Evolutionary conservation across 2,329 filamentous ascomycete genomes (phyloP), one percentile per base, ranked within the genome.

Genomic region (Sphaceloma murrayae): DNA sequence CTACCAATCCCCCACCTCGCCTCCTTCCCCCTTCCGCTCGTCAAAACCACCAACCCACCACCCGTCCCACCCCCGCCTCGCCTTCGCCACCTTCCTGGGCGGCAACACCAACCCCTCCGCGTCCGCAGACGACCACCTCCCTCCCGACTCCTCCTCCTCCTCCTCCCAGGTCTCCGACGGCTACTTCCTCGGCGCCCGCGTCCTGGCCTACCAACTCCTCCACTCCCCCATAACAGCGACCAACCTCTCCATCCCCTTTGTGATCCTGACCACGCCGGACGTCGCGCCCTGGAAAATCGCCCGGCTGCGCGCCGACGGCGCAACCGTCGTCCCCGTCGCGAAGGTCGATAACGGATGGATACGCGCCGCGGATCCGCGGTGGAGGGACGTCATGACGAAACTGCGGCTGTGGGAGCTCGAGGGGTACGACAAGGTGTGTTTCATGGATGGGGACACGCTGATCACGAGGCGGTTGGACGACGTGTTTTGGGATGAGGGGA

Each of bases 71-170:
- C 24, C 18, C 5, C 42, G 47, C 18, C 52, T 60, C 39, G 62
- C 62, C 46, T 65, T 58, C 48, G 62, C 61, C 3, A 63, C 62
- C 14, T 63, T 64, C 50, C 57, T 65, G 14, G 56, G 55, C 19
- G 58, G 47, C 33, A 57, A 52, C 36, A 17, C 48, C 34, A 47
- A 53, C 26, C 50, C 54, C 34, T 48, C 49, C 34, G 53, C 52
- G 14, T 49, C 44, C 9, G 48, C 50, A 26, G n/a, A 11, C 19
- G 45, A 48, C 11, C 46, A 52, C 24, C 50, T 54, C 30, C 48
- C 48, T 29, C 52, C 51, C 13, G 51, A 43, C 7, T 47, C 50
- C 27, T 49, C 48, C 31, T 52, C 51, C 13, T 50, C 44, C 7
- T 47, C 50, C 27, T 9, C 10, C 2, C 46, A 49, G 17, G 40